Base-by-base conservation (phyloP, 2,329 filamentous ascomycete genomes). In the Calonectria pauciramosa region DNA sequence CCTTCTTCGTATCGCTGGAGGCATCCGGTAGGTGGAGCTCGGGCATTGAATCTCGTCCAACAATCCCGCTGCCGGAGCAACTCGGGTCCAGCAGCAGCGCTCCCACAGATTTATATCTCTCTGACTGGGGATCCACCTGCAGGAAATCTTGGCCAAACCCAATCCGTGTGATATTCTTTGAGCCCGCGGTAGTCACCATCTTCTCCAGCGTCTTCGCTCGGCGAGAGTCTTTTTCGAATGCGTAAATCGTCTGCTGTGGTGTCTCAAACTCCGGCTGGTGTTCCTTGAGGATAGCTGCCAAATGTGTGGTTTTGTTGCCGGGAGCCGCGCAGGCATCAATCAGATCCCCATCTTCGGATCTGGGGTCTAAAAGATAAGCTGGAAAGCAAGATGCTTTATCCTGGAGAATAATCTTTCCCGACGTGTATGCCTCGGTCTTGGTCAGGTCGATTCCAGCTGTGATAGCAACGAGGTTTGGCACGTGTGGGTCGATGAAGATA, bases 361-460 rank as follows among this genome's bases (percentile, higher is more conserved):
- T 86, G 0, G 94, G 92, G 67, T 98, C 89, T 0, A 99, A 88
- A 3, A 99, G 88, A 82, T 97, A 97, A 0, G 96, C 97, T 0
- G 97, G 97, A 81, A 99, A 98, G 82, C 97, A 99, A 0, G 96
- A 98, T 0, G 97, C 96, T 85, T 98, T 99, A 82, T 99, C 97
- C 84, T 99, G 97, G 30, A 99, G 87, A 74, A 99, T 98, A 68
- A 99, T 91, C 60, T 92, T 90, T 1, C 96, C 96, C 1, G 90
- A 87, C 18, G 87, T 90, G 84, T 99, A 99, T 0, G 95, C 94
- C 18, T 90, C 85, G 10, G 92, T 93, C 75, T 93, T 94, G 26
- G 92, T 93, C 54, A 98, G 88, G 81, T 98, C 94, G 47, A 90
- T 88, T 2, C 90, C 89, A 0, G 94, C 91, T 3, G 95, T 93